A percentile compares a stretch with the other conserved stretches of the same genome.
phyloP scores from a whole-genome alignment of 2,329 filamentous ascomycete species.

The Eurotiales sp. region DNA sequence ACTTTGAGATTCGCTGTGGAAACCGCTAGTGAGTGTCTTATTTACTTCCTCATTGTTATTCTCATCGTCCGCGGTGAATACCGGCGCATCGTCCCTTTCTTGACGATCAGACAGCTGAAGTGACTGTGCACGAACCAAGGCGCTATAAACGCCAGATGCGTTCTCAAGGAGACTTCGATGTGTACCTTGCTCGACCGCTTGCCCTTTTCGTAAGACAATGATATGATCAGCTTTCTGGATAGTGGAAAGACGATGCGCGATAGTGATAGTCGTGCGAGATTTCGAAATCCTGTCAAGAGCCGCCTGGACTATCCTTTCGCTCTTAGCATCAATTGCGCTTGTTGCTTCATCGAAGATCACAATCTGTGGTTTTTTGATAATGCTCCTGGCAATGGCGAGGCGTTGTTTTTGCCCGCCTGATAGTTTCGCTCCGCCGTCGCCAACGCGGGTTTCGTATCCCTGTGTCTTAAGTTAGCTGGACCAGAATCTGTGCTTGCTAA shows the following conservation, averaged over 20 bases:
- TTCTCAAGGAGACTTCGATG: constrained; percentile 66
- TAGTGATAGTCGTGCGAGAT: constrained; percentile 83
- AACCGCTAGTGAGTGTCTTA: too few relatives aligned
- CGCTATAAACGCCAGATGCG: constrained; percentile 61
- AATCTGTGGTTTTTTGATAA: constrained; percentile 71
- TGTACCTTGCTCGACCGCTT: constrained; percentile 68
- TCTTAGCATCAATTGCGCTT: constrained; percentile 74
- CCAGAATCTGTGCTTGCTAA: too few relatives aligned
- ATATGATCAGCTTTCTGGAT: constrained; percentile 76
- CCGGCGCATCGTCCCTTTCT: not conserved
- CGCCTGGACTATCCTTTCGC: constrained; percentile 64
- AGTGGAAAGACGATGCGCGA: constrained; percentile 77
- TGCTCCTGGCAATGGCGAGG: constrained; percentile 73
- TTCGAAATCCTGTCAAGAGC: constrained; percentile 72
- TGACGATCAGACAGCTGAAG: constrained; percentile 18
- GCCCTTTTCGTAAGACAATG: constrained; percentile 68
- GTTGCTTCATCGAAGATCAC: constrained; percentile 87
- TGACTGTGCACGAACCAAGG: constrained; percentile 54
- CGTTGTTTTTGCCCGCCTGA: constrained; percentile 85
- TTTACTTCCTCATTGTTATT: not conserved
- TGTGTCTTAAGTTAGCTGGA: constrained; percentile 55
- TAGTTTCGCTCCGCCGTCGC: constrained; percentile 62
- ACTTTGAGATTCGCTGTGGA: too few relatives aligned
- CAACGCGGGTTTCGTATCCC: constrained; percentile 69
- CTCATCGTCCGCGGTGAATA: not conserved